Evolutionary conservation across 1,139 yeast species (phyloP).

Genomic region (Pichia sp.): DNA sequence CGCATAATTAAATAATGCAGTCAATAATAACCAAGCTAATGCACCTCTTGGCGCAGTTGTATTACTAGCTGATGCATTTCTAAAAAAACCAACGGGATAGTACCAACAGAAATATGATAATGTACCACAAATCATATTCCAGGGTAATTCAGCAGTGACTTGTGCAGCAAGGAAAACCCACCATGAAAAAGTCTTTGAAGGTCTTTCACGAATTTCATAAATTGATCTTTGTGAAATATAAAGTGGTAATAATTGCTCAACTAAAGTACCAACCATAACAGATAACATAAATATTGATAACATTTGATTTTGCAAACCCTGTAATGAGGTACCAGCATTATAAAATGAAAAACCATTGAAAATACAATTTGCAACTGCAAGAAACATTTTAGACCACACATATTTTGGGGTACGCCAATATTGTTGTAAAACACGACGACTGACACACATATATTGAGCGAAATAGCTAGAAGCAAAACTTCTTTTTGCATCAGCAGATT

Average conservation of each 20-base stretch:
- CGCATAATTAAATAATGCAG: slow-evolving; percentile 32
- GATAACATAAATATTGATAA: slow-evolving; percentile 65
- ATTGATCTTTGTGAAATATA: slow-evolving; percentile 68
- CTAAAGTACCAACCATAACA: slow-evolving; percentile 52
- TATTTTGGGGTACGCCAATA: slow-evolving; percentile 74
- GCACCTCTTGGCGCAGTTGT: slow-evolving; percentile 56
- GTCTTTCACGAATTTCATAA: slow-evolving; percentile 88
- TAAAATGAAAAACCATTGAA: slow-evolving; percentile 74
- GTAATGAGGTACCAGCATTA: slow-evolving; percentile 54
- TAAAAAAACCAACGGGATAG: slow-evolving; percentile 69
- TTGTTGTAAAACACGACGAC: slow-evolving; percentile 52
- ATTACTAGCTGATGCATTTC: slow-evolving; percentile 51
- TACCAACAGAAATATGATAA: slow-evolving; percentile 69
- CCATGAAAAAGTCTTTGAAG: slow-evolving; percentile 52
- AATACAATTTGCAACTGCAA: slow-evolving; percentile 45
- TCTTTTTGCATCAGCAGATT: slow-evolving; percentile 33
- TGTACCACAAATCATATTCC: slow-evolving; percentile 62
- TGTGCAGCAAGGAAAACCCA: slow-evolving; percentile 52
- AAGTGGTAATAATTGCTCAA: slow-evolving; percentile 70
- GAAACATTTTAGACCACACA: slow-evolving; percentile 57
- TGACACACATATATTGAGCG: slow-evolving; percentile 47
- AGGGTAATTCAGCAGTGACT: slow-evolving; percentile 67
- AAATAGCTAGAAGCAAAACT: slow-evolving; percentile 45
- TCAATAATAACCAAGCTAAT: slow-evolving; percentile 48
- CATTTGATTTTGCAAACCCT: slow-evolving; percentile 59